These are phyloP conservation scores for Sanguinoderma infundibulare DNA, from an alignment of 1,284 basidiomycete species.

Conservation along the genomic window DNA sequence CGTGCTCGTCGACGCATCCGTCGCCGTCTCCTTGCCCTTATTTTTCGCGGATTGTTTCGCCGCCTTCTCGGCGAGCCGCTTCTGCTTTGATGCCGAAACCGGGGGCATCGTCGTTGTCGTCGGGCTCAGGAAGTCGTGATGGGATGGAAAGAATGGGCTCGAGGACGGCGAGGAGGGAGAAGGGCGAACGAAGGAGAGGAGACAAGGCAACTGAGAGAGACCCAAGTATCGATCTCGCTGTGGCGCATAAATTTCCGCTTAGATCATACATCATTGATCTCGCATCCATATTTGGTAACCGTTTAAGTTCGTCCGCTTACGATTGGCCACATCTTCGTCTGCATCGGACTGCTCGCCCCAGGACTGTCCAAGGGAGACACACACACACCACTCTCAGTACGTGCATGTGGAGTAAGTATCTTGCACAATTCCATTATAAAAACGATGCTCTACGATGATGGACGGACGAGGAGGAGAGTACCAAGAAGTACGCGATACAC, in stretches of 20 bases:
- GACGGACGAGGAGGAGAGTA: not conserved
- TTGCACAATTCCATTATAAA: not conserved
- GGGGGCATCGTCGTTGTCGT: constrained; percentile 60
- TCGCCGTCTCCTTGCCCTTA: constrained; percentile 39
- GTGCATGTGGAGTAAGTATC: too few species aligned
- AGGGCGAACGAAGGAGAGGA: not conserved
- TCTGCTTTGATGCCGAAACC: constrained; percentile 83
- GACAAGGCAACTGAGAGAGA: not conserved
- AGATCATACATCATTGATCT: constrained; percentile 21
- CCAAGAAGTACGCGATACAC: constrained; percentile 20
- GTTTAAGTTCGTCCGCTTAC: constrained; percentile 1
- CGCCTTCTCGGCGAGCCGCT: constrained; percentile 89
- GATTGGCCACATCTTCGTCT: too few species aligned
- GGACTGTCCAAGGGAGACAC: too few species aligned
- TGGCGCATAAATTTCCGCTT: constrained; percentile 32
- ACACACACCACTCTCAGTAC: too few species aligned
- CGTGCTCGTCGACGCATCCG: constrained; percentile 47
- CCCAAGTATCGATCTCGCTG: constrained; percentile 21
- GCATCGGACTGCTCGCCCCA: too few species aligned
- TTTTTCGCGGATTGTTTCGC: constrained; percentile 71
- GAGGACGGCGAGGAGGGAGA: constrained; percentile 1
- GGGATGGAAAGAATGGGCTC: constrained; percentile 7
- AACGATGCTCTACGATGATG: not conserved
- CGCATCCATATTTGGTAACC: constrained; percentile 7
- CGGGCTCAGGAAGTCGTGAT: not conserved